These are phyloP conservation scores for Globisporangium echinulatum DNA, from an alignment of 352 stramenopile genomes.

Conservation along the genomic window DNA sequence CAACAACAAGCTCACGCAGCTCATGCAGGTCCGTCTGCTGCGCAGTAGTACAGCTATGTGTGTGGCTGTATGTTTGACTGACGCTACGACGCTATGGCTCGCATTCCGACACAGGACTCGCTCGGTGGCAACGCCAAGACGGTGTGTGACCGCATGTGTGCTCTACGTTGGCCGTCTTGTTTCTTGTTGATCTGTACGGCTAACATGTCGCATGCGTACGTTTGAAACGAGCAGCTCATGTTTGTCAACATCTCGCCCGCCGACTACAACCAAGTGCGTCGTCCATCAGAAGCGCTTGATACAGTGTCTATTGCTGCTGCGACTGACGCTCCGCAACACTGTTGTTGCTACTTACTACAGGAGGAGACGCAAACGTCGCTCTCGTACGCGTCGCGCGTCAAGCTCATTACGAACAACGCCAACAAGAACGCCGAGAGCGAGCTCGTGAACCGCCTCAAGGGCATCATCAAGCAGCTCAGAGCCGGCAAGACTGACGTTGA, in stretches of 20 bases:
- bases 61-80: no score
- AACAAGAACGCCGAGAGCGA: constrained; percentile 86
- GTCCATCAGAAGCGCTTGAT: constrained; percentile 1
- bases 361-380: constrained; percentile 83
- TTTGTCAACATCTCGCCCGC: constrained; percentile 88
- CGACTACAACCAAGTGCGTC: constrained; percentile 79
- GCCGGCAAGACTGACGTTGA: constrained; percentile 62
- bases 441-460: constrained; percentile 74
- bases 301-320: no score
- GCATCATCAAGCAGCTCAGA: constrained; percentile 75
- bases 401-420: constrained; percentile 86
- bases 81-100: no score
- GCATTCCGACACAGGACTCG: constrained; percentile 38
- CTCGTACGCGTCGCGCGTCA: constrained; percentile 77
- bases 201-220: no score
- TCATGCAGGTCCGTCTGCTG: constrained; percentile 57
- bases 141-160: constrained; percentile 19
- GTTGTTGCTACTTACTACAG: constrained; percentile 13
- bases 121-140: constrained; percentile 92
- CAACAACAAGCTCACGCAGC: constrained; percentile 92
- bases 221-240: constrained; percentile 51
- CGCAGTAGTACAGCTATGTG: no score
- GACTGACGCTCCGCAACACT: neutral
- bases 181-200: neutral
- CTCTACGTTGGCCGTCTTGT: neutral